Conservation (phyloP, 1,284 basidiomycete genomes). For the Pisolithus thermaeus region DNA sequence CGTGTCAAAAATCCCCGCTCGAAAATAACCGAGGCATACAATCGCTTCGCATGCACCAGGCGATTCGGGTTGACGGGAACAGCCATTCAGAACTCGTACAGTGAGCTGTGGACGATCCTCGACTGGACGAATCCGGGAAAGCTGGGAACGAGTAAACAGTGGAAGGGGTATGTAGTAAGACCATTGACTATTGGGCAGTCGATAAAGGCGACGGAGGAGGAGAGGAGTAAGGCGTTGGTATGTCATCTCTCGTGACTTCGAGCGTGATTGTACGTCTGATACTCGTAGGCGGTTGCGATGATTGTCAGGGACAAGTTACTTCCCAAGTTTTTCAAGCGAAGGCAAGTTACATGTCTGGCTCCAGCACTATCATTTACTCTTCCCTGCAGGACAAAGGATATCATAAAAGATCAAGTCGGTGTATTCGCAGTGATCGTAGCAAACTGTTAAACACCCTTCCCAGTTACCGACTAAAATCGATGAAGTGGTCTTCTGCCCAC, state of each 20-base stretch:
- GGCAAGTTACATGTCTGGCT: slow-evolving; percentile 37
- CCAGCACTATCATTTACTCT: slow-evolving; percentile 3
- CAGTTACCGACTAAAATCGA: slow-evolving; percentile 80
- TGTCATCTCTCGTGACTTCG: slow-evolving; percentile 14
- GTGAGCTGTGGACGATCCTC: slow-evolving; percentile 79
- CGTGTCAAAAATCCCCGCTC: slow-evolving; percentile 69
- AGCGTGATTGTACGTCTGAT: background rate
- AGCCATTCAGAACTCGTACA: slow-evolving; percentile 81
- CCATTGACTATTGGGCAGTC: slow-evolving; percentile 70
- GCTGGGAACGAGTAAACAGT: slow-evolving; percentile 61
- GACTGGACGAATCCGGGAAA: slow-evolving; percentile 75
- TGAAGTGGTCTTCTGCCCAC: slow-evolving; percentile 84
- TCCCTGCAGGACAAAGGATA: slow-evolving; percentile 65
- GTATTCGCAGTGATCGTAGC: background rate
- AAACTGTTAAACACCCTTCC: background rate
- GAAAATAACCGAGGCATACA: slow-evolving; percentile 58
- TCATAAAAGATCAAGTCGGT: slow-evolving; percentile 65
- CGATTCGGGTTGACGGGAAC: slow-evolving; percentile 82
- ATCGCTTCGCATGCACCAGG: slow-evolving; percentile 52
- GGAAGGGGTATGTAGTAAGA: slow-evolving; percentile 60
- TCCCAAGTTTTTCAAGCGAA: slow-evolving; percentile 71
- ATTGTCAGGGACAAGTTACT: slow-evolving; percentile 62
- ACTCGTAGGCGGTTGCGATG: slow-evolving; percentile 43
- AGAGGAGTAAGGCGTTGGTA: slow-evolving; percentile 53
- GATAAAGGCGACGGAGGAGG: slow-evolving; percentile 53